Percentiles rank a stretch among this genome's conserved stretches.
Conservation (phyloP, 768 basidiomycete genomes). For the Mycena venus region DNA sequence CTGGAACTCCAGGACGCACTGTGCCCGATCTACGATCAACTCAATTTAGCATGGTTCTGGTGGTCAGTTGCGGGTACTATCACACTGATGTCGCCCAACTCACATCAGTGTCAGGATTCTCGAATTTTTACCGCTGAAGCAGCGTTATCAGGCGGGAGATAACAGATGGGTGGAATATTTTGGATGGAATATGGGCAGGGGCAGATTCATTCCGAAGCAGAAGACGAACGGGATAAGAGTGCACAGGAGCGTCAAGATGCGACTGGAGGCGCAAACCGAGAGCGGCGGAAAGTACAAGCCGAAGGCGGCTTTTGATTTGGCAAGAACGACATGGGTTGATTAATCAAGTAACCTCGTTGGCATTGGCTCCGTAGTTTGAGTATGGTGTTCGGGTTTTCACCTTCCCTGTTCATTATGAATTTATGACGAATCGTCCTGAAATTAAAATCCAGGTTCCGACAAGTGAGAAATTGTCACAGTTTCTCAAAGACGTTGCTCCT, state of each 20-base stretch:
- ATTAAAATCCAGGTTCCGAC: too few relatives aligned
- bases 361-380: too few relatives aligned
- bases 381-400: too few relatives aligned
- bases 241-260: constrained; percentile 52
- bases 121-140: constrained; percentile 29
- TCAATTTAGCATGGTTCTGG: constrained; percentile 58
- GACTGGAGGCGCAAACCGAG: constrained; percentile 52
- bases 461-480: too few relatives aligned
- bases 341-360: too few relatives aligned
- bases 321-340: constrained; percentile 49
- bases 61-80: constrained; percentile 44
- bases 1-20: constrained; percentile 65
- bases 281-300: constrained; percentile 46
- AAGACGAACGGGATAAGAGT: constrained; percentile 37
- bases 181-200: constrained; percentile 43
- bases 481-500: too few relatives aligned
- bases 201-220: constrained; percentile 47
- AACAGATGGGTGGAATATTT: constrained; percentile 24
- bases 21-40: constrained; percentile 62
- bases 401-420: too few relatives aligned
- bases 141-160: constrained; percentile 32
- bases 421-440: too few relatives aligned
- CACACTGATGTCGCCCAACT: neutral
- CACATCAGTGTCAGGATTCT: constrained; percentile 16
- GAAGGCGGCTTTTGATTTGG: constrained; percentile 47